Evolutionary conservation across 2,329 filamentous ascomycete genomes (phyloP).

Genomic region (Ophiostoma ips): DNA sequence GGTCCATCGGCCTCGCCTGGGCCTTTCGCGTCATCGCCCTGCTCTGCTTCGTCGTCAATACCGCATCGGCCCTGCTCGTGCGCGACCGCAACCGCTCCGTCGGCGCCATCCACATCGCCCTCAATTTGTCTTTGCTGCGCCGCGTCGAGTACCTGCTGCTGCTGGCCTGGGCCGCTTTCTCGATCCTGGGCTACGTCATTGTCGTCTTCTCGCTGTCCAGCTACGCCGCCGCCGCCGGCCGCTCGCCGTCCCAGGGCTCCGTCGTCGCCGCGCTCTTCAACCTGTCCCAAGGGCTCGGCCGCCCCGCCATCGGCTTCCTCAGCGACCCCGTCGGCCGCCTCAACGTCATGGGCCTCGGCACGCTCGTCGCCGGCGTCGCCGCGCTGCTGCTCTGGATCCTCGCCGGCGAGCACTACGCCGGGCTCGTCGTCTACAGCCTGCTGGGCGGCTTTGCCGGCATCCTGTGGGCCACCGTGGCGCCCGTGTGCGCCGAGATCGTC

Average conservation of each 20-base stretch:
- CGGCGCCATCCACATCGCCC: slow-evolving; percentile 51
- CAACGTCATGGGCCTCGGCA: slow-evolving; percentile 55
- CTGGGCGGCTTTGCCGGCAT: slow-evolving; percentile 56
- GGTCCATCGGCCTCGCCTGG: slow-evolving; percentile 54
- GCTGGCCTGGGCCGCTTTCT: slow-evolving; percentile 54
- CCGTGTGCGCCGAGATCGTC: slow-evolving; percentile 61
- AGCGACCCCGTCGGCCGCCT: slow-evolving; percentile 57
- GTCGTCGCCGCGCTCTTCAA: slow-evolving; percentile 63
- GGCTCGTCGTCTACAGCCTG: slow-evolving; percentile 57
- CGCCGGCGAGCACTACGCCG: slow-evolving; percentile 47
- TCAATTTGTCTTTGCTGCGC: slow-evolving; percentile 49
- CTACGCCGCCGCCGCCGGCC: slow-evolving; percentile 55
- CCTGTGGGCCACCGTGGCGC: slow-evolving; percentile 55
- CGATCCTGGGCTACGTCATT: slow-evolving; percentile 60
- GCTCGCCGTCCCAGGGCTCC: slow-evolving; percentile 52
- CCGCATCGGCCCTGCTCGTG: slow-evolving; percentile 46
- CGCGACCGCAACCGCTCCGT: slow-evolving; percentile 59
- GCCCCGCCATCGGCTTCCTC: slow-evolving; percentile 58
- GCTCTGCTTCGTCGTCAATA: slow-evolving; percentile 49
- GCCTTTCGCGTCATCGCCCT: slow-evolving; percentile 53
- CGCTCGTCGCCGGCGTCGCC: slow-evolving; percentile 49
- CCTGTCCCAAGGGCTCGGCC: slow-evolving; percentile 49
- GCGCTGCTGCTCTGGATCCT: slow-evolving; percentile 61
- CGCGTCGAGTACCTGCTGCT: slow-evolving; percentile 49
- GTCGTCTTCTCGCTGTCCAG: slow-evolving; percentile 65